Percentiles rank a stretch among this genome's conserved stretches.
These are phyloP conservation scores for Rhizomucor pusillus DNA, from an alignment of 371 early-diverging fungal genomes.

Conservation along the genomic window DNA sequence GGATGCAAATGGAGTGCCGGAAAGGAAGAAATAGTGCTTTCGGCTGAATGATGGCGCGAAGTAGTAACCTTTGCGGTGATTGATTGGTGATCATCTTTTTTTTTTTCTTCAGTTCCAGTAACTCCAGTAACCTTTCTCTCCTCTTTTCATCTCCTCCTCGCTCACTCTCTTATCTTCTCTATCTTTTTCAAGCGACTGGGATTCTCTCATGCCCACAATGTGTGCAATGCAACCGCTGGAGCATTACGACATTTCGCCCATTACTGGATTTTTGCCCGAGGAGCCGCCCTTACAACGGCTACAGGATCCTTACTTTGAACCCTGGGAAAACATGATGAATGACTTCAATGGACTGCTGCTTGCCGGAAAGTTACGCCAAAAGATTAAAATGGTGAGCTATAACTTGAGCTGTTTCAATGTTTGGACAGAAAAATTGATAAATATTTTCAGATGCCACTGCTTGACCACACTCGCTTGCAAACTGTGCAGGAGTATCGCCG, in stretches of 20 bases:
- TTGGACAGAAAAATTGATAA: constrained; percentile 2
- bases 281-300: constrained; percentile 74
- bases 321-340: constrained; percentile 88
- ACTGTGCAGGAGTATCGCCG: constrained; percentile 74
- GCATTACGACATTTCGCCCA: constrained; percentile 83
- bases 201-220: constrained; percentile 13
- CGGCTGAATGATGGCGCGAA: not conserved
- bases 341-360: constrained; percentile 76
- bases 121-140: not conserved
- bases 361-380: constrained; percentile 71
- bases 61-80: not conserved
- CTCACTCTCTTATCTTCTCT: not conserved
- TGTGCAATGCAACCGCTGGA: constrained; percentile 48
- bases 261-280: constrained; percentile 86
- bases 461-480: constrained; percentile 60
- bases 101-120: not conserved
- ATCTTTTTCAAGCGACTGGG: not conserved
- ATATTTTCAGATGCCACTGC: constrained; percentile 65
- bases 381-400: constrained; percentile 64
- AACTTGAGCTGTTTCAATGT: not conserved
- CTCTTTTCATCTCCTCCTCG: not conserved
- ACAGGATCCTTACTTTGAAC: constrained; percentile 72
- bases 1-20: too few species aligned
- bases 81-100: not conserved
- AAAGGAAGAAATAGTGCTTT: not conserved